phyloP scores from a whole-genome alignment of 257 asterid species.

The Jasminum sambac region DNA sequence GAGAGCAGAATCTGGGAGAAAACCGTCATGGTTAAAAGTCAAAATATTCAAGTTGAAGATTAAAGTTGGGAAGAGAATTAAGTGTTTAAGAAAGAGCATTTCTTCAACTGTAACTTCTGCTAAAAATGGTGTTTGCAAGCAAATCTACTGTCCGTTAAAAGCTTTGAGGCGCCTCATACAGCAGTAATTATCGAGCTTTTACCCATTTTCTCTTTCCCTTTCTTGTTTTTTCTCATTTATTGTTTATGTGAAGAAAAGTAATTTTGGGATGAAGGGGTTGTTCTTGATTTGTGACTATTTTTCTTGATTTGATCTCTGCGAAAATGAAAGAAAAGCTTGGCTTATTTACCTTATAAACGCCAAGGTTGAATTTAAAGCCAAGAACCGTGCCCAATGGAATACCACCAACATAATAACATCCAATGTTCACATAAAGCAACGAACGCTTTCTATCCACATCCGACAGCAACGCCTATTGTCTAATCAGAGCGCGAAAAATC shows the following conservation, averaged over 20 bases:
- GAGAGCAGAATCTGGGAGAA: slow-evolving; percentile 47
- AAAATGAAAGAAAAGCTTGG: no score
- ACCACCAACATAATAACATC: slow-evolving; percentile 32
- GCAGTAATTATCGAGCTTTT: no score
- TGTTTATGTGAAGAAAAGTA: not conserved
- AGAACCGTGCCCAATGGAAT: slow-evolving; percentile 33
- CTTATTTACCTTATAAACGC: slow-evolving; percentile 31
- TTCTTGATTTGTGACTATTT: slow-evolving; percentile 6
- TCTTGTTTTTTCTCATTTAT: not conserved
- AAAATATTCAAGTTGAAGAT: slow-evolving; percentile 55
- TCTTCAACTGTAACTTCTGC: slow-evolving; percentile 37
- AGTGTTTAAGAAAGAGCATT: slow-evolving; percentile 51
- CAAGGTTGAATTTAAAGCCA: slow-evolving; percentile 25
- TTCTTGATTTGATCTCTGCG: not conserved
- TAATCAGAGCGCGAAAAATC: not conserved
- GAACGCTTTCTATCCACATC: slow-evolving; percentile 42
- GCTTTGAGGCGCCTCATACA: slow-evolving; percentile 59
- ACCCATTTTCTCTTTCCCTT: not conserved
- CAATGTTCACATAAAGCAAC: slow-evolving; percentile 42
- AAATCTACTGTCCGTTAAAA: slow-evolving; percentile 41
- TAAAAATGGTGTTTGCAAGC: slow-evolving; percentile 42
- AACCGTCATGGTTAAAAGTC: slow-evolving; percentile 65
- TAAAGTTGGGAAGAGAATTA: slow-evolving; percentile 62
- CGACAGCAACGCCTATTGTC: slow-evolving; percentile 38
- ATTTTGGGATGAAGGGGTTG: not conserved